phyloP scores from a whole-genome alignment of 495 filamentous ascomycete species.

The Penicillium turbatum region DNA sequence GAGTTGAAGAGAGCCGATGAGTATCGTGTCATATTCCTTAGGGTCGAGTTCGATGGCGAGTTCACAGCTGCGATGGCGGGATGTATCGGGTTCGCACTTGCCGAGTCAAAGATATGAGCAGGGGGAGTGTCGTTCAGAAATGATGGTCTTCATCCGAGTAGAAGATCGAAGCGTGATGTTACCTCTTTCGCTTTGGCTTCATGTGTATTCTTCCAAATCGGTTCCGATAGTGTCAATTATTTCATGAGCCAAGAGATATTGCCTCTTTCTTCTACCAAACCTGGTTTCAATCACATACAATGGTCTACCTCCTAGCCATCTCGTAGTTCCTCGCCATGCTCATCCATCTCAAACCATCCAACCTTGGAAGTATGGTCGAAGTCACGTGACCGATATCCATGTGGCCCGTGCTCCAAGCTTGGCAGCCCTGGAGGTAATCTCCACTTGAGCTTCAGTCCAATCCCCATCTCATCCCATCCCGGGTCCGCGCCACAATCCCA shows the following conservation, averaged over 20 bases:
- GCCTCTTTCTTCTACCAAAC: too few species aligned
- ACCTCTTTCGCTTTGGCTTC: background rate
- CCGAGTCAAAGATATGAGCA: background rate
- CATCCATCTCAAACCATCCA: too few species aligned
- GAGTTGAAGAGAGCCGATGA: background rate
- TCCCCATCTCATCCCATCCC: background rate
- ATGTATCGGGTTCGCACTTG: background rate
- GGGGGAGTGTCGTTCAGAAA: background rate
- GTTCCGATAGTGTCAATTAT: too few species aligned
- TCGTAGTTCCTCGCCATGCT: too few species aligned
- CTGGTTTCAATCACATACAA: too few species aligned
- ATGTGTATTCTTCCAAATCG: too few species aligned
- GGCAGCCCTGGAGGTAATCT: background rate
- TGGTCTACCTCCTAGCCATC: too few species aligned
- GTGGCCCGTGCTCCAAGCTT: background rate
- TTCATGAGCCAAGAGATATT: too few species aligned
- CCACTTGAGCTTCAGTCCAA: slow-evolving; percentile 6
- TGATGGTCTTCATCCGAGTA: too few species aligned
- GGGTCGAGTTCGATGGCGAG: background rate
- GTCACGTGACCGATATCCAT: background rate
- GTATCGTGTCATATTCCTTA: background rate
- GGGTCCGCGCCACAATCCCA: too few species aligned
- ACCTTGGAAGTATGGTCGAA: background rate
- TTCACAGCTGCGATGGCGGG: background rate
- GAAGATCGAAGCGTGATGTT: background rate